Base-by-base conservation (phyloP, 176 grass and related monocot species). In the Bonia amplexicaulis region DNA sequence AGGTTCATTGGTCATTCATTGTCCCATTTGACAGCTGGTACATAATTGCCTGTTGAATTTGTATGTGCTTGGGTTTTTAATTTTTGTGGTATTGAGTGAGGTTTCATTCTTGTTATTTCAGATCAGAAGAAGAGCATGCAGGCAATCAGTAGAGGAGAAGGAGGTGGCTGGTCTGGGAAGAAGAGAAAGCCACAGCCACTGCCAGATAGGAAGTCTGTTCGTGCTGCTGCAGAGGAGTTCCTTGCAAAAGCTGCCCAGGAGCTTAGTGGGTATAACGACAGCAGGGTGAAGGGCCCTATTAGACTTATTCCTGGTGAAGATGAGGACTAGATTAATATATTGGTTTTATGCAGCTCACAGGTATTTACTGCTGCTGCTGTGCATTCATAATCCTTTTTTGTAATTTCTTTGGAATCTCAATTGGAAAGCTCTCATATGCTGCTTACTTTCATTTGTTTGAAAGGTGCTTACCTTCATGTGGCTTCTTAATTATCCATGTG, bases 241-340 rank as follows among this genome's bases (percentile, higher is more conserved):
- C 91, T 99, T 57, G 84, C 89, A 53, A 99, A 99, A 80, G 96
- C 93, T 59, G 33, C 93, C 66, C 86, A 87, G 66, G 96, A 99
- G 73, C 96, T 99, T 79, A 73, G 81, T 74, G 84, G 87, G 20
- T 71, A 62, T 72, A 84, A 67, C 62, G 73, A 85, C 19, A 90
- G 88, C 20, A 83, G 70, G 35, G 59, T 94, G 74, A 94, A 92
- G 80, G 93, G 96, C 17, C 96, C 96, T 75, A 37, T 94, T 74
- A 89, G 79, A 86, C 72, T 73, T 57, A 31, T 85, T 72, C 19
- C 87, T 62, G 93, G 93, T 73, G 85, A 95, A 61, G 91, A 95
- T 17, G 85, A 91, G 67, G 91, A 95, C 42, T 81, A 95, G 67
- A 71, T 85, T 26, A 39, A 42, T 87, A 73, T 69, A 41, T 78